A percentile compares a stretch with the other conserved stretches of the same genome.
Evolutionary conservation across 257 asterid species (phyloP).

Genomic region (Solanum paucissectum): DNA sequence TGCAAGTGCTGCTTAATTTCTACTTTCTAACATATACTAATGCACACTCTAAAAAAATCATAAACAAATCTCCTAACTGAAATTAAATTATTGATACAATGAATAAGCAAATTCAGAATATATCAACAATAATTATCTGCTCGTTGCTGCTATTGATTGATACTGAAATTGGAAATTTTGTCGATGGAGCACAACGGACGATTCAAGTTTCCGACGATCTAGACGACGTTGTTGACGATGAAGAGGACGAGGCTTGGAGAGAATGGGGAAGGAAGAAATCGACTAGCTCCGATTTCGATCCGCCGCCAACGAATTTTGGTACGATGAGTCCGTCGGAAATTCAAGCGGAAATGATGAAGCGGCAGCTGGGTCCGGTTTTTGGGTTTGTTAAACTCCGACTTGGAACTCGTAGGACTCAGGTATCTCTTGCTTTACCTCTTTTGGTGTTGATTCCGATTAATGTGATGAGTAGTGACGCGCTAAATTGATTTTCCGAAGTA

Average conservation of each 20-base stretch:
- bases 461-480: not conserved
- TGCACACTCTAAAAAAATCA: not conserved
- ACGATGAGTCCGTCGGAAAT: conserved; percentile 36
- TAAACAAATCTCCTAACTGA: not conserved
- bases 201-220: conserved; percentile 78
- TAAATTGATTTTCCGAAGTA: not conserved
- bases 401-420: conserved; percentile 56
- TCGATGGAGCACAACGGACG: conserved; percentile 36
- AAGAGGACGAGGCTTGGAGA: conserved; percentile 85
- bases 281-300: conserved; percentile 48
- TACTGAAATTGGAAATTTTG: conserved; percentile 12
- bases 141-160: conserved; percentile 18
- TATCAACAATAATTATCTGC: not conserved
- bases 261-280: conserved; percentile 71
- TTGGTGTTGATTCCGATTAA: not conserved
- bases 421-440: conserved; percentile 1
- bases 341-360: conserved; percentile 68
- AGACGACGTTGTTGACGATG: conserved; percentile 83
- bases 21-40: not conserved
- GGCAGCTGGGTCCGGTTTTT: conserved; percentile 67
- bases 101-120: not conserved
- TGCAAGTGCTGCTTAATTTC: not conserved
- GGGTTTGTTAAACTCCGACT: conserved; percentile 89
- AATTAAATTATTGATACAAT: not conserved
- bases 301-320: conserved; percentile 57